A percentile compares a stretch with the other conserved stretches of the same genome.
These are phyloP conservation scores for Coniochaeta hoffmannii DNA, from an alignment of 2,329 filamentous ascomycete species.

Conservation along the genomic window DNA sequence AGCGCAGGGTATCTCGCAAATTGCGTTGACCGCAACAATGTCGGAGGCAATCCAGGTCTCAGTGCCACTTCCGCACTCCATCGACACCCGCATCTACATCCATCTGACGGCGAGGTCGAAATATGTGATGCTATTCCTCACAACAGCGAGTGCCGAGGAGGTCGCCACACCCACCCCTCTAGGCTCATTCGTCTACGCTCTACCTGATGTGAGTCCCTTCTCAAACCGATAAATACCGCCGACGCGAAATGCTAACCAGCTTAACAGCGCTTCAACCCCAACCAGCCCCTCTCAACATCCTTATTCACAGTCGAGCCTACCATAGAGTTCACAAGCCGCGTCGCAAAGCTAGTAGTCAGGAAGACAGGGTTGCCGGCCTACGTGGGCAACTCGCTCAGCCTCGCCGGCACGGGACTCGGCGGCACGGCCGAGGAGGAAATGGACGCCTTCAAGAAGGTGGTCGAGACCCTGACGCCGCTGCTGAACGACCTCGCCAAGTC, in stretches of 20 bases:
- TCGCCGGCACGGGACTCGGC: slow-evolving; percentile 65
- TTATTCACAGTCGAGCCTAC: slow-evolving; percentile 70
- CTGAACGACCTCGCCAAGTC: slow-evolving; percentile 28
- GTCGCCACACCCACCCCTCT: slow-evolving; percentile 47
- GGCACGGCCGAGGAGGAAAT: slow-evolving; percentile 90
- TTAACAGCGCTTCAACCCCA: slow-evolving; percentile 40
- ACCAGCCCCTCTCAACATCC: slow-evolving; percentile 66
- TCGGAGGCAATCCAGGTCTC: slow-evolving; percentile 38
- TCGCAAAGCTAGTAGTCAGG: slow-evolving; percentile 77
- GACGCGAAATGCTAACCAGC: neutral
- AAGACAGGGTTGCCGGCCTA: slow-evolving; percentile 72
- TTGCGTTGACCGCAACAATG: slow-evolving; percentile 7
- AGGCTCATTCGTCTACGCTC: slow-evolving; percentile 88
- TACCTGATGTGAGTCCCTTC: slow-evolving; percentile 69
- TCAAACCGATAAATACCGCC: neutral
- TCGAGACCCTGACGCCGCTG: slow-evolving; percentile 58
- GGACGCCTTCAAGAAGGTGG: slow-evolving; percentile 71
- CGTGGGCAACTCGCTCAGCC: slow-evolving; percentile 79
- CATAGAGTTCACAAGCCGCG: slow-evolving; percentile 76
- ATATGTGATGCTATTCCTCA: slow-evolving; percentile 52
- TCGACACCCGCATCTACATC: slow-evolving; percentile 54
- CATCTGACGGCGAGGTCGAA: slow-evolving; percentile 51
- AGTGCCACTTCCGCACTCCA: slow-evolving; percentile 50
- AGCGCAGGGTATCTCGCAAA: neutral
- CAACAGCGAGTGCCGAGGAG: slow-evolving; percentile 48